These are phyloP conservation scores for Trichoderma asperelloides DNA, from an alignment of 495 filamentous ascomycete genomes.

Conservation along the genomic window DNA sequence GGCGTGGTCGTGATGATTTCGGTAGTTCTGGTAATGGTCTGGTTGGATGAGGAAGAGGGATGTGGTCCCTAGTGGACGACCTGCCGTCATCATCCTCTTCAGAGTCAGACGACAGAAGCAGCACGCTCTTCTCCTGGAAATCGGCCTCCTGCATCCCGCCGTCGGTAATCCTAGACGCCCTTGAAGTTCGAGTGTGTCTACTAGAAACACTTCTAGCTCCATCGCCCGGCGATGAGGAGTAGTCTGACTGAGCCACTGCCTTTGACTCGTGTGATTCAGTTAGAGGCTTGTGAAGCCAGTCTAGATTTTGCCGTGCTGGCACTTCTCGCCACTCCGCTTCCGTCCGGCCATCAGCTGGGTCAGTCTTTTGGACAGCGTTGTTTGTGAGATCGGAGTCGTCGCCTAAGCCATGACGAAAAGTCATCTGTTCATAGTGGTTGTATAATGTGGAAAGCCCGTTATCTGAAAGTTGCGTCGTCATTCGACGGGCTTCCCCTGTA, in stretches of 20 bases:
- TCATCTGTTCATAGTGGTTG: conserved; percentile 44
- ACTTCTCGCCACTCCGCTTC: conserved; percentile 12
- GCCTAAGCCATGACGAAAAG: conserved; percentile 32
- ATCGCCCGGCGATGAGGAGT: conserved; percentile 18
- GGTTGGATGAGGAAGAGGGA: background rate
- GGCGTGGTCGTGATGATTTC: conserved; percentile 17
- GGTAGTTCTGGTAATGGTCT: conserved; percentile 4
- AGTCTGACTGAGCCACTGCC: background rate
- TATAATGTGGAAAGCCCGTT: conserved; percentile 35
- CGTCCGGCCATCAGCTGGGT: background rate
- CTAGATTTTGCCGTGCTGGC: conserved; percentile 12
- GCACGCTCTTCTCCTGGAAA: conserved; percentile 36
- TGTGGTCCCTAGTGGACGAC: conserved; percentile 11
- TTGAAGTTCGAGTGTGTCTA: conserved; percentile 41
- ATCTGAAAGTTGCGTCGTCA: background rate
- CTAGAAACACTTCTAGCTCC: conserved; percentile 40
- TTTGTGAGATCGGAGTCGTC: conserved; percentile 16
- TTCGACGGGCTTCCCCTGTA: background rate
- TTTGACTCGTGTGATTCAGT: background rate
- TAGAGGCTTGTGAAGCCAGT: conserved; percentile 2
- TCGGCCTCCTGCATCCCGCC: conserved; percentile 31
- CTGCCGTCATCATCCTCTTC: conserved; percentile 31
- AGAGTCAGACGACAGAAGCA: conserved; percentile 41
- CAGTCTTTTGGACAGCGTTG: conserved; percentile 2
- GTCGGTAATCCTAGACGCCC: conserved; percentile 36